Conservation (phyloP, 768 basidiomycete genomes). For the Gautieria morchelliformis region DNA sequence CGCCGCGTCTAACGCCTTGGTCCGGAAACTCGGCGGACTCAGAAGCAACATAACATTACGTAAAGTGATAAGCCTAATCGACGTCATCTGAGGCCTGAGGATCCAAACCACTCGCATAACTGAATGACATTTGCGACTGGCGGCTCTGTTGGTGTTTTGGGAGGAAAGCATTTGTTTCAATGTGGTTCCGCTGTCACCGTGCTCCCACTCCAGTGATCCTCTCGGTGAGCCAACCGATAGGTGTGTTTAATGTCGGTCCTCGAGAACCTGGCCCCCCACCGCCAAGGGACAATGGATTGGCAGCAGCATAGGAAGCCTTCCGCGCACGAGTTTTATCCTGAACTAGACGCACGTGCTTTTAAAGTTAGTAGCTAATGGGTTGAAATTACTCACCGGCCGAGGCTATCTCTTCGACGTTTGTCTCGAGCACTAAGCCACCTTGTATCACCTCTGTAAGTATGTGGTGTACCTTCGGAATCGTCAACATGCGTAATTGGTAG, state of each 20-base stretch:
- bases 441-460: conserved; percentile 95
- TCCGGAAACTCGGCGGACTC: background rate
- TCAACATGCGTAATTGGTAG: background rate
- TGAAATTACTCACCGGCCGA: conserved; percentile 42
- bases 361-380: background rate
- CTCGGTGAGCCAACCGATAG: conserved; percentile 71
- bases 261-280: conserved; percentile 45
- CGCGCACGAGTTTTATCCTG: conserved; percentile 61
- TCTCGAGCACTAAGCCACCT: conserved; percentile 93
- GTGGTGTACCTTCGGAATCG: conserved; percentile 68
- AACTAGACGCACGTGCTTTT: conserved; percentile 31
- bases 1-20: background rate
- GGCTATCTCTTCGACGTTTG: conserved; percentile 82
- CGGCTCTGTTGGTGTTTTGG: too few relatives aligned
- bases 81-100: too few relatives aligned
- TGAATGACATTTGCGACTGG: too few relatives aligned
- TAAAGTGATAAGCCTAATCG: too few relatives aligned
- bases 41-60: background rate
- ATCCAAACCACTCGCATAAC: too few relatives aligned
- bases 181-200: conserved; percentile 19
- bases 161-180: too few relatives aligned
- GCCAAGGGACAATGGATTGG: conserved; percentile 75
- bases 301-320: conserved; percentile 69
- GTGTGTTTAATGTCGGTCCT: conserved; percentile 53
- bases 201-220: conserved; percentile 60